Base-by-base conservation (phyloP, 1,284 basidiomycete genomes). In the Tilletiopsis washingtonensis region DNA sequence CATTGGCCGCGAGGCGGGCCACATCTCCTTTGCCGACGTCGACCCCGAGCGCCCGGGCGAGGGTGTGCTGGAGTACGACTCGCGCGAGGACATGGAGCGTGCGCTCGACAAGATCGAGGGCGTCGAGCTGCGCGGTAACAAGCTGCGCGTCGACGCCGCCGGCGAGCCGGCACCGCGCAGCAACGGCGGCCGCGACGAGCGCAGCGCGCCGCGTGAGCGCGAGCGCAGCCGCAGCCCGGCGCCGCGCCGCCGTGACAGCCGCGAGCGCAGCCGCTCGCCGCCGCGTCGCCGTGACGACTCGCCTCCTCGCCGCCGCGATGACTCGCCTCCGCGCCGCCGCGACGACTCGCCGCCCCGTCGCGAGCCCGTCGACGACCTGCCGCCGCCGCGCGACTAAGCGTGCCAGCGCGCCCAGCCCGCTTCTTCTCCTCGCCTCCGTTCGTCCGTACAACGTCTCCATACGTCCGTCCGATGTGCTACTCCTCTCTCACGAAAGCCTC, bases 1-100 rank as follows among this genome's bases (percentile, higher is more conserved):
- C 74, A 81, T 97, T 43, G 96, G 97, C 75, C 84, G 93, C 44
- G 85, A 88, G 61, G 87, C 90, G 1, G 93, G 93, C 19, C 54
- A 59, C 42, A 57, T 70, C 52, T 59, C 61, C 0, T 73, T 68
- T 43, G 66, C 70, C 37, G 69, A 73, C 40, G 64, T 73, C 40
- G 66, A 67, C 46, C 56, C 62, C 17, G 38, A 47, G n/a, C 62
- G 67, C 20, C 63, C 69, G 6, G 70, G 70, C 23, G 65, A 73
- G 47, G 70, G 70, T 44, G 57, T 67, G 23, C 57, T 73, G 37
- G 70, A 73, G 59, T 73, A 67, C 49, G 65, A 70, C 47, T 64
- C 62, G 56, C 61, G 61, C 29, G 69, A 73, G 17, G 70, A 73
- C 53, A 60, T 61, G 42, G 67, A 73, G 51, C 57, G 60, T 21